These are phyloP conservation scores for Trametes maxima DNA, from an alignment of 768 basidiomycete species.

Conservation along the genomic window DNA sequence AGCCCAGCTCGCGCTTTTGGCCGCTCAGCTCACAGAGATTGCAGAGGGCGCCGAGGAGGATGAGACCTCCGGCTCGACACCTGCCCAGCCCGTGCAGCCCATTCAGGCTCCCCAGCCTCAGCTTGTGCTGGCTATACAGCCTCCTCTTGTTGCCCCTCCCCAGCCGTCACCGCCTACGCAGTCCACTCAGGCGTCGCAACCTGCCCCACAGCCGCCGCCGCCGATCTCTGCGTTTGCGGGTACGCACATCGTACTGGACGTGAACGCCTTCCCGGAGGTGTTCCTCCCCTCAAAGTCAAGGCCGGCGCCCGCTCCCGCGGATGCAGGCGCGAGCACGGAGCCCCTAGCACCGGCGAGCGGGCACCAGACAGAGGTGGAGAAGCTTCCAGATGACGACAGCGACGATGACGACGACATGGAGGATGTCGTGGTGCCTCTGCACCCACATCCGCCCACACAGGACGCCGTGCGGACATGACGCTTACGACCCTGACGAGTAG, in stretches of 20 bases:
- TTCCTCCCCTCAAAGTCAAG: background rate
- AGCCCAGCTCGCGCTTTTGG: constrained; percentile 70
- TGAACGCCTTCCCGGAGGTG: constrained; percentile 30
- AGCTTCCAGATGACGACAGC: constrained; percentile 19
- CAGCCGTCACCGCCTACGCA: background rate
- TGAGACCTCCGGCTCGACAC: constrained; percentile 19
- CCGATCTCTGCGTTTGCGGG: constrained; percentile 16
- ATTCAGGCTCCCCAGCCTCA: background rate
- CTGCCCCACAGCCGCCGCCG: constrained; percentile 3
- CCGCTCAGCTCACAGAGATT: constrained; percentile 72
- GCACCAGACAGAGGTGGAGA: constrained; percentile 16
- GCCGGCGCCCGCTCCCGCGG: background rate
- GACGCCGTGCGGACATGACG: constrained; percentile 21
- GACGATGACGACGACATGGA: constrained; percentile 34
- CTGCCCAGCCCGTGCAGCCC: background rate
- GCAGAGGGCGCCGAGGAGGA: constrained; percentile 43
- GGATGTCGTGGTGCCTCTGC: constrained; percentile 29
- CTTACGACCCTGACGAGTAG: background rate
- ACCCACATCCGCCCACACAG: background rate
- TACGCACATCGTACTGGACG: constrained; percentile 24
- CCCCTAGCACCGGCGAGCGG: constrained; percentile 8
- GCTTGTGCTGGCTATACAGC: background rate
- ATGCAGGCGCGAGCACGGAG: background rate
- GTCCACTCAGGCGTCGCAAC: background rate
- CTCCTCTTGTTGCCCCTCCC: background rate